Evolutionary conservation across 2,329 filamentous ascomycete species (phyloP).

Genomic region (Fusarium sp.): DNA sequence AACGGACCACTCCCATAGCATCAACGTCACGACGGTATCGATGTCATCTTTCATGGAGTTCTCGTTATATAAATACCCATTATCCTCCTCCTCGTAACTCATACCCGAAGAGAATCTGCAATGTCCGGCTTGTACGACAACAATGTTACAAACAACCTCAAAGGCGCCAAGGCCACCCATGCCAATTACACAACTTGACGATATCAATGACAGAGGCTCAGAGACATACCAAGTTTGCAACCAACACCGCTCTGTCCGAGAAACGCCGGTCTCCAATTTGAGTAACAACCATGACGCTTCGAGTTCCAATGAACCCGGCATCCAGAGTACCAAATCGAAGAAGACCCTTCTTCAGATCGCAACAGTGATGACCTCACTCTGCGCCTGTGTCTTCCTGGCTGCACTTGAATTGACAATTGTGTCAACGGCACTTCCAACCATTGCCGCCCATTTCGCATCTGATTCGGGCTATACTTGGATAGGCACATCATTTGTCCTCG

Average conservation of each 20-base stretch:
- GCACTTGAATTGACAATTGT: slow-evolving; percentile 66
- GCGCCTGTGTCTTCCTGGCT: slow-evolving; percentile 53
- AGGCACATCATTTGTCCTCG: slow-evolving; percentile 76
- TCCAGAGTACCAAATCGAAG: background rate
- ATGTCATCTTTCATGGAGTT: background rate
- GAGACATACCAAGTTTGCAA: background rate
- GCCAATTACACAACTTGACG: background rate
- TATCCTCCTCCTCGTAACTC: background rate
- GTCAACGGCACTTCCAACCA: slow-evolving; percentile 69
- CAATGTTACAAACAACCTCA: slow-evolving; percentile 22
- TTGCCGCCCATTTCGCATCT: slow-evolving; percentile 66
- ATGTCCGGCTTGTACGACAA: background rate
- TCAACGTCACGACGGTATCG: background rate
- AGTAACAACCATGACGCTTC: background rate
- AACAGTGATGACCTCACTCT: slow-evolving; percentile 51
- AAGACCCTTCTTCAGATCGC: slow-evolving; percentile 32
- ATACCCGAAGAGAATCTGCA: too few relatives aligned
- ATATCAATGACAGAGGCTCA: background rate
- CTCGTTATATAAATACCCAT: background rate
- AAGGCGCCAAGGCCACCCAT: background rate
- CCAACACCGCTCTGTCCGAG: background rate
- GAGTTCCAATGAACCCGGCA: background rate
- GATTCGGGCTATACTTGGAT: slow-evolving; percentile 80
- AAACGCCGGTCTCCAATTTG: too few relatives aligned
- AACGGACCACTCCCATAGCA: background rate